Evolutionary conservation across 2,329 filamentous ascomycete species (phyloP).

Genomic region (Microdochium trichocladiopsis): DNA sequence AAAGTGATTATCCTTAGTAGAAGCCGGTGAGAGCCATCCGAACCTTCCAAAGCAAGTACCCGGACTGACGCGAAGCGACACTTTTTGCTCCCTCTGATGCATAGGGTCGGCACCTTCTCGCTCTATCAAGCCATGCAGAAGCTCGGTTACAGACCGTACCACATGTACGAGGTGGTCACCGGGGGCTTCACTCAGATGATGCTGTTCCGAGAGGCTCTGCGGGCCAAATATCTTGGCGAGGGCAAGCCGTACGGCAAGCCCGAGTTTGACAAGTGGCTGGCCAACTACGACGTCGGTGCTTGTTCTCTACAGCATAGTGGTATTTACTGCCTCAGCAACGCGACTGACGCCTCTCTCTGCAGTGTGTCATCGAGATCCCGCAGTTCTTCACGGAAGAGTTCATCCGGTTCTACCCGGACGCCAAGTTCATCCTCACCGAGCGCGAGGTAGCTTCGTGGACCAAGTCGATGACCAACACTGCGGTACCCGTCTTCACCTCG

Average conservation of each 20-base stretch:
- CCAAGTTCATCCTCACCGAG: conserved; percentile 24
- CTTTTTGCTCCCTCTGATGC: neutral
- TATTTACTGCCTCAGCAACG: neutral
- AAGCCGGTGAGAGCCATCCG: conserved; percentile 11
- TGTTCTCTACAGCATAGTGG: neutral
- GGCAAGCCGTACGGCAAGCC: conserved; percentile 13
- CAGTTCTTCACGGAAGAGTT: conserved; percentile 19
- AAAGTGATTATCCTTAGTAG: conserved; percentile 12
- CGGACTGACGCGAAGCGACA: neutral
- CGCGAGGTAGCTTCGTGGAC: conserved; percentile 20
- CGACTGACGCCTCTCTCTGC: neutral
- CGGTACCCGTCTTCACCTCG: conserved; percentile 5
- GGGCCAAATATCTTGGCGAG: conserved; percentile 9
- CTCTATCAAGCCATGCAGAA: conserved; percentile 13
- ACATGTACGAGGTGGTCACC: conserved; percentile 12
- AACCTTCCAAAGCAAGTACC: too few relatives aligned
- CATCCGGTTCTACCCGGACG: conserved; percentile 18
- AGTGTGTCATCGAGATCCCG: conserved; percentile 12
- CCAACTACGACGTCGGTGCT: conserved; percentile 12
- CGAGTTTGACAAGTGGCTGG: conserved; percentile 16
- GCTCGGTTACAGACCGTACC: conserved; percentile 14
- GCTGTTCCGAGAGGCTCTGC: conserved; percentile 11
- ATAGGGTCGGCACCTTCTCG: conserved; percentile 14
- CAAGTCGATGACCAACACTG: conserved; percentile 18
- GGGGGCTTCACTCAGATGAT: conserved; percentile 7